phyloP scores from a whole-genome alignment of 352 stramenopile species.

The Phytophthora pluvialis region DNA sequence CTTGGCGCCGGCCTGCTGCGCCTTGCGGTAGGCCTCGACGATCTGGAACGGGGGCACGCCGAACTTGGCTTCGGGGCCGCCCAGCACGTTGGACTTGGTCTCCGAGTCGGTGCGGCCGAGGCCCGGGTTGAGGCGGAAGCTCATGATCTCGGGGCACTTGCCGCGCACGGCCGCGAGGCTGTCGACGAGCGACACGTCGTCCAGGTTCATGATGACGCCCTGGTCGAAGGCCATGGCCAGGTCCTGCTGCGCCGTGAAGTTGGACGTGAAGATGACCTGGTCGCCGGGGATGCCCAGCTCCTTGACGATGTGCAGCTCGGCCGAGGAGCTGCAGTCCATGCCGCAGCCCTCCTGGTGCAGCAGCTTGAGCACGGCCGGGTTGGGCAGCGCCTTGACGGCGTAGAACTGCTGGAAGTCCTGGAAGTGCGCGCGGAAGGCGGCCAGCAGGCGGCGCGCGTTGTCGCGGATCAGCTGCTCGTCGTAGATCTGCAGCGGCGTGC shows the following conservation, averaged over 20 bases:
- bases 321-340: slow-evolving; percentile 90
- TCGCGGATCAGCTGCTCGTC: slow-evolving; percentile 85
- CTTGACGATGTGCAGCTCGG: slow-evolving; percentile 82
- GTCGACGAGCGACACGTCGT: slow-evolving; percentile 88
- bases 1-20: slow-evolving; percentile 76
- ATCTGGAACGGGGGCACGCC: slow-evolving; percentile 89
- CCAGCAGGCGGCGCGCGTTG: slow-evolving; percentile 74
- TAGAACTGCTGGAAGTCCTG: slow-evolving; percentile 90
- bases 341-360: slow-evolving; percentile 85
- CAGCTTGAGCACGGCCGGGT: slow-evolving; percentile 88
- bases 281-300: slow-evolving; percentile 77
- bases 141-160: slow-evolving; percentile 86
- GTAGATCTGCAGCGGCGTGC: slow-evolving; percentile 90
- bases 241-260: slow-evolving; percentile 87
- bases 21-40: slow-evolving; percentile 86
- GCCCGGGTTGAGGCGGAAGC: slow-evolving; percentile 88
- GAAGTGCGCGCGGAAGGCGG: slow-evolving; percentile 79
- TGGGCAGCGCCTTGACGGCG: slow-evolving; percentile 91
- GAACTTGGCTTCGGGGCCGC: slow-evolving; percentile 90
- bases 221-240: slow-evolving; percentile 77
- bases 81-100: slow-evolving; percentile 90
- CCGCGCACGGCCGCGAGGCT: slow-evolving; percentile 68
- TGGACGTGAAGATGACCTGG: slow-evolving; percentile 90
- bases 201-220: slow-evolving; percentile 89
- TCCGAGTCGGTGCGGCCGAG: slow-evolving; percentile 89